Percentiles rank a stretch among this genome's conserved stretches.
These are phyloP conservation scores for Plasmopara viticola DNA, from an alignment of 352 stramenopile species.

Conservation along the genomic window DNA sequence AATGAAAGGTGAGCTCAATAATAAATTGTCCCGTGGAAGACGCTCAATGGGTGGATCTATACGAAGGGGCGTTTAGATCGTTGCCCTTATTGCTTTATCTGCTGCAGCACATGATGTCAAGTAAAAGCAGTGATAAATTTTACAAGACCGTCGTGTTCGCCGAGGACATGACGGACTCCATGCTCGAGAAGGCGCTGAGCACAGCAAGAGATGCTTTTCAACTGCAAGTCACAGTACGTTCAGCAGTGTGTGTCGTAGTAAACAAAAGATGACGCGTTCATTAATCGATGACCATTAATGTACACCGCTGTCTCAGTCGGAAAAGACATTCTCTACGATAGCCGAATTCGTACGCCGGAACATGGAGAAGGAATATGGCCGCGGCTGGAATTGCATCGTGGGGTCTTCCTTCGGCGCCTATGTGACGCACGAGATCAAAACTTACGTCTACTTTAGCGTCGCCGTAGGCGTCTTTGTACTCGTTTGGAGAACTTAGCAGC, in stretches of 20 bases:
- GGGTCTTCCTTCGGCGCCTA: constrained; percentile 89
- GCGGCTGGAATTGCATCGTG: constrained; percentile 91
- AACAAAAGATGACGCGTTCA: background rate
- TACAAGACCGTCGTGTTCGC: constrained; percentile 91
- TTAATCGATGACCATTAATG: background rate
- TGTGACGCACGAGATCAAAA: constrained; percentile 95
- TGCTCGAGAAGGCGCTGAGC: constrained; percentile 87
- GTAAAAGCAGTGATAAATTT: constrained; percentile 81
- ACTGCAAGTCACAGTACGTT: constrained; percentile 66
- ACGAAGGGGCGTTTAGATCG: constrained; percentile 9
- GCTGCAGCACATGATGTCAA: constrained; percentile 25
- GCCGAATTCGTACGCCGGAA: constrained; percentile 87
- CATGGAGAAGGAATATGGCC: constrained; percentile 90
- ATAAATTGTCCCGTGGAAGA: background rate
- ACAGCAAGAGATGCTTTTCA: constrained; percentile 89
- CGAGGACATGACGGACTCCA: constrained; percentile 93
- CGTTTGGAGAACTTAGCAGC: constrained; percentile 79
- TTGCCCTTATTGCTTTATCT: background rate
- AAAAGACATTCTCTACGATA: constrained; percentile 90
- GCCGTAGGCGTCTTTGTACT: constrained; percentile 88
- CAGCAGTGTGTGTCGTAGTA: background rate
- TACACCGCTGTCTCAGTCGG: constrained; percentile 37
- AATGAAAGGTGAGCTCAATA: too few species aligned
- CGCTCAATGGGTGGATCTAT: background rate
- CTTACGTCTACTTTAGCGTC: constrained; percentile 94